Percentiles rank a stretch among this genome's conserved stretches.
Evolutionary conservation across 139 green algal species (phyloP).

Genomic region (Astrephomene gubernaculifera): DNA sequence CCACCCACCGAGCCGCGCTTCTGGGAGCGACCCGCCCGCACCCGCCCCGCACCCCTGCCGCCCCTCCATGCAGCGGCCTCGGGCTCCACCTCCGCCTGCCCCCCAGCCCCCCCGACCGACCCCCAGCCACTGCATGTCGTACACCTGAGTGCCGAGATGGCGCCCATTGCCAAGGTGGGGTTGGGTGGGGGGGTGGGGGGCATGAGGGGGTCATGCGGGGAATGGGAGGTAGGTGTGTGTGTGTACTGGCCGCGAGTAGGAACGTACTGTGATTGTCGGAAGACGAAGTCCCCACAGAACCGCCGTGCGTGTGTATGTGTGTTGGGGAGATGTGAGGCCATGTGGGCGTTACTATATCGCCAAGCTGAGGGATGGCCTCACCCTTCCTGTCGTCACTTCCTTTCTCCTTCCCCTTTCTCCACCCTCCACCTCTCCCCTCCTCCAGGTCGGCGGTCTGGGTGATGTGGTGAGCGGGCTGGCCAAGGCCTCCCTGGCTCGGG

Average conservation of each 20-base stretch:
- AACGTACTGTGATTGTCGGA: not conserved
- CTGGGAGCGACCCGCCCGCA: conserved; percentile 58
- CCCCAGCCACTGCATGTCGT: conserved; percentile 77
- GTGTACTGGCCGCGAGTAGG: not conserved
- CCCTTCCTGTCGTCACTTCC: not conserved
- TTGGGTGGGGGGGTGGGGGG: not conserved
- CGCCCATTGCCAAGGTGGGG: conserved; percentile 91
- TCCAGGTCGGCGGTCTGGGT: conserved; percentile 91
- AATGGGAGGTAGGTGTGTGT: not conserved
- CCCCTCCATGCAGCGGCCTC: not conserved
- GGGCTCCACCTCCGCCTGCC: too few species aligned
- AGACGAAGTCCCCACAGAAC: not conserved
- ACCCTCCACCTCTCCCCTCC: not conserved
- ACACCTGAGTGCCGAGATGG: conserved; percentile 95
- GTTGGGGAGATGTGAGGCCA: not conserved
- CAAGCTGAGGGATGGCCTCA: not conserved
- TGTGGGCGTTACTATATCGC: too few species aligned
- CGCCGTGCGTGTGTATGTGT: not conserved
- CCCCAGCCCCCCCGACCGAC: too few species aligned
- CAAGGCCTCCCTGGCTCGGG: conserved; percentile 71
- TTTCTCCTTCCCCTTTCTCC: not conserved
- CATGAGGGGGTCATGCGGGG: too few species aligned
- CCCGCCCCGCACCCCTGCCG: conserved; percentile 42
- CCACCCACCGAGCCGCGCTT: conserved; percentile 52
- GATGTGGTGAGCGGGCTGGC: conserved; percentile 92